Evolutionary conservation across 305 asterid genomes (phyloP).

Genomic region (Fraxinus ornus): DNA sequence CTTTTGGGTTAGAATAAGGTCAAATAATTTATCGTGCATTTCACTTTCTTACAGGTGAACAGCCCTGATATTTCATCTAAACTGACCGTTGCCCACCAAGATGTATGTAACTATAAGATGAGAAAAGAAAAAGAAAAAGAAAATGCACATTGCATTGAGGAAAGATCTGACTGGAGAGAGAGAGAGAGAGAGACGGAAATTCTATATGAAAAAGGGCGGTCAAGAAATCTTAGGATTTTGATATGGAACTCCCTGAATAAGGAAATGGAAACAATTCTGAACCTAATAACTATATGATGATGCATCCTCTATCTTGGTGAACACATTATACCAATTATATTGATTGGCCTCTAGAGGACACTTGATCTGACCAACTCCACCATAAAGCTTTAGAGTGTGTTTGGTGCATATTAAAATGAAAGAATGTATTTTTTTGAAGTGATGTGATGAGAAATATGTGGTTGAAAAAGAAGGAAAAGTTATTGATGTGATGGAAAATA

Average conservation of each 20-base stretch:
- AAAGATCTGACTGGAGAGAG: not conserved
- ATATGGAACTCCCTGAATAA: not conserved
- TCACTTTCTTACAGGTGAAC: not conserved
- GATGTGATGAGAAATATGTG: too few species aligned
- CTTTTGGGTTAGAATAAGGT: not conserved
- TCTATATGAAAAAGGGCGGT: not conserved
- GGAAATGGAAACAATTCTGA: not conserved
- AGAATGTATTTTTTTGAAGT: too few species aligned
- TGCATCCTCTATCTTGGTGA: not conserved
- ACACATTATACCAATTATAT: not conserved
- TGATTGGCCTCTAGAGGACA: not conserved
- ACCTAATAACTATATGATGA: not conserved
- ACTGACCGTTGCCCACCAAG: not conserved
- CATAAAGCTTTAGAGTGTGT: slow-evolving; percentile 13
- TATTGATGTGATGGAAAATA: too few species aligned
- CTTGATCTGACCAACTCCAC: not conserved
- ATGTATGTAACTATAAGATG: not conserved
- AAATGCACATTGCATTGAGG: not conserved
- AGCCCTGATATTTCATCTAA: not conserved
- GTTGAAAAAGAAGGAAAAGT: too few species aligned
- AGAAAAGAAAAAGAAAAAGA: not conserved
- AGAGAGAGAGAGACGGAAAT: not conserved
- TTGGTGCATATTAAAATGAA: too few species aligned
- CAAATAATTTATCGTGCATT: not conserved
- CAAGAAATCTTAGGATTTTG: not conserved